These are phyloP conservation scores for Erythrophleum ivorense DNA, from an alignment of 331 rosid genomes.

Conservation along the genomic window DNA sequence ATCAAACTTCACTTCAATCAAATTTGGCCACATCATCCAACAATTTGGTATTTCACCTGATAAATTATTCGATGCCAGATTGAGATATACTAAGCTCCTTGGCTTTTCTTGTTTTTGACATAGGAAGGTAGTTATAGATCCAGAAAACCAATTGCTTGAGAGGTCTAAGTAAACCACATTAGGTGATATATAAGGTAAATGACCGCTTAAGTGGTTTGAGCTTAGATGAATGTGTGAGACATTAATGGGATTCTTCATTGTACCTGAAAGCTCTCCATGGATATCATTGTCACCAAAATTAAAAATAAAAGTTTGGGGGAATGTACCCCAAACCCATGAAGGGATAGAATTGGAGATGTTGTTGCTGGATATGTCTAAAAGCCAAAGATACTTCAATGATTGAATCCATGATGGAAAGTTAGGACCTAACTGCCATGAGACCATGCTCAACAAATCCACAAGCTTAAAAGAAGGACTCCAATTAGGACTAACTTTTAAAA, in stretches of 20 bases:
- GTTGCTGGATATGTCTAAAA: neutral
- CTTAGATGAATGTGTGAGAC: neutral
- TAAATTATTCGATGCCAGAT: no score
- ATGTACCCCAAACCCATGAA: constrained; percentile 17
- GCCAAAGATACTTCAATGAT: neutral
- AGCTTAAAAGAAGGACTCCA: constrained; percentile 33
- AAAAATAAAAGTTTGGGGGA: accelerated
- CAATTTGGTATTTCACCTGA: no score
- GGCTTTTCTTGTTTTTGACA: neutral
- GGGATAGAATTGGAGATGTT: constrained; percentile 3
- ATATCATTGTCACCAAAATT: constrained; percentile 12
- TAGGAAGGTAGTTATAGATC: constrained; percentile 2
- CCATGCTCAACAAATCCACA: no score
- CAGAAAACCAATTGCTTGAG: neutral
- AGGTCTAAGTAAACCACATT: no score
- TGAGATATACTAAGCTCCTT: no score
- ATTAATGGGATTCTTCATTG: neutral
- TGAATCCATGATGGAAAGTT: constrained; percentile 39
- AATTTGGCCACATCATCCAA: no score
- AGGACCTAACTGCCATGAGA: no score
- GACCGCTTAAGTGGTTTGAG: constrained; percentile 17
- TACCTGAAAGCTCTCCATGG: constrained; percentile 7
- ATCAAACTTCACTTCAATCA: no score
- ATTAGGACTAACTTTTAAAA: neutral
- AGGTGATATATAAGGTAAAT: neutral